Conservation (phyloP, 768 basidiomycete species). For the Mycena indigotica region DNA sequence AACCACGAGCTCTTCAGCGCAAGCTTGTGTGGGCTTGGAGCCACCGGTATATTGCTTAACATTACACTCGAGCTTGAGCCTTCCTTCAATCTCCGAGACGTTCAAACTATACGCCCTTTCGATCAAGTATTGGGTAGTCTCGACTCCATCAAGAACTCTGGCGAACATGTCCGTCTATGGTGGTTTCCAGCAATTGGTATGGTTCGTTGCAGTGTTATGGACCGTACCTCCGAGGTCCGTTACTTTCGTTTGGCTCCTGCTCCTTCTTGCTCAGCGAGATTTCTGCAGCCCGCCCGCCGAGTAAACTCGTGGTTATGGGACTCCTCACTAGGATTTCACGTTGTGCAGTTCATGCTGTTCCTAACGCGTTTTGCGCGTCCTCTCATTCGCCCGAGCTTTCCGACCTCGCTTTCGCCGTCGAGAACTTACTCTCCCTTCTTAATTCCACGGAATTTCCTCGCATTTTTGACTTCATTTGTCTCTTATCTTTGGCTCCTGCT, state of each 20-base stretch:
- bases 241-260: conserved; percentile 7
- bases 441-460: neutral
- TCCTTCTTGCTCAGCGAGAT: too few species aligned
- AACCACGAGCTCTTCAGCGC: conserved; percentile 82
- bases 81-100: conserved; percentile 79
- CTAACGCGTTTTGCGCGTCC: conserved; percentile 49
- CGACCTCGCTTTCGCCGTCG: neutral
- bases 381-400: neutral
- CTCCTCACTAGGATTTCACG: conserved; percentile 73
- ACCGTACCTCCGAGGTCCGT: conserved; percentile 76
- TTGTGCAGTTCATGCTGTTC: conserved; percentile 84
- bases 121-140: conserved; percentile 60
- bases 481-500: neutral
- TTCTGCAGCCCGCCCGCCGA: conserved; percentile 27
- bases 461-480: neutral
- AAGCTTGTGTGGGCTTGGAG: conserved; percentile 87
- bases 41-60: conserved; percentile 83
- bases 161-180: conserved; percentile 91
- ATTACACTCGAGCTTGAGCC: conserved; percentile 79
- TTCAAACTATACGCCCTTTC: conserved; percentile 62
- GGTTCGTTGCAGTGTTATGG: conserved; percentile 70
- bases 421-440: neutral
- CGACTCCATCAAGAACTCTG: conserved; percentile 57
- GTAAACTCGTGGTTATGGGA: conserved; percentile 69
- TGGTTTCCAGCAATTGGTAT: conserved; percentile 86